Percentiles rank a stretch among this genome's conserved stretches.
These are phyloP conservation scores for Forsythia suspensa DNA, from an alignment of 257 asterid genomes.

Conservation along the genomic window DNA sequence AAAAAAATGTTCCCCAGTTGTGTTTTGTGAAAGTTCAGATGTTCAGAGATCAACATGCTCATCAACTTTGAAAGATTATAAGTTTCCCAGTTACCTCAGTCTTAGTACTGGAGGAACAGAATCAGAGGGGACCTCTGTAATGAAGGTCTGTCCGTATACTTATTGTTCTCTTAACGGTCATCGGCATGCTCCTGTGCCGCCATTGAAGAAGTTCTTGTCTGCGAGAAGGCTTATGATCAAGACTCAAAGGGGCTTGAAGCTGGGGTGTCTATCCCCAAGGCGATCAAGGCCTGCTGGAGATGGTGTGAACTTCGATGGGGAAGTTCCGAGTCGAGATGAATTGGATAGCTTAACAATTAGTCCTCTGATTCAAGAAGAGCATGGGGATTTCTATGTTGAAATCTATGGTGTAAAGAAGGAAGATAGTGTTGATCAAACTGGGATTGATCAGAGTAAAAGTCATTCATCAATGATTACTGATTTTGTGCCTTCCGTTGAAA, in stretches of 20 bases:
- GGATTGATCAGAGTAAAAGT: background rate
- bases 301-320: conserved; percentile 13
- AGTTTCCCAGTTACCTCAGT: conserved; percentile 65
- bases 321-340: conserved; percentile 15
- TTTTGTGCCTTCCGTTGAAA: background rate
- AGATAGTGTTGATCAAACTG: conserved; percentile 1
- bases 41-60: conserved; percentile 69
- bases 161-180: conserved; percentile 97
- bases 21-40: conserved; percentile 37
- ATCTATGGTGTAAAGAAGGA: conserved; percentile 41
- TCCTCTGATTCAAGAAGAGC: conserved; percentile 31
- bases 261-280: conserved; percentile 54
- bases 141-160: conserved; percentile 75
- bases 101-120: conserved; percentile 66
- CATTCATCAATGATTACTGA: background rate
- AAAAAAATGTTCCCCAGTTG: conserved; percentile 42
- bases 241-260: conserved; percentile 51
- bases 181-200: conserved; percentile 62
- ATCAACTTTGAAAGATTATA: conserved; percentile 69
- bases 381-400: conserved; percentile 48
- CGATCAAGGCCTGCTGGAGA: conserved; percentile 25
- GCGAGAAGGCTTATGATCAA: conserved; percentile 58
- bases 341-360: background rate
- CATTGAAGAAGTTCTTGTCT: conserved; percentile 69
- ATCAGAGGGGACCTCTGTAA: conserved; percentile 57